phyloP scores from a whole-genome alignment of 1,284 basidiomycete genomes.

The Phlebopus sp. region DNA sequence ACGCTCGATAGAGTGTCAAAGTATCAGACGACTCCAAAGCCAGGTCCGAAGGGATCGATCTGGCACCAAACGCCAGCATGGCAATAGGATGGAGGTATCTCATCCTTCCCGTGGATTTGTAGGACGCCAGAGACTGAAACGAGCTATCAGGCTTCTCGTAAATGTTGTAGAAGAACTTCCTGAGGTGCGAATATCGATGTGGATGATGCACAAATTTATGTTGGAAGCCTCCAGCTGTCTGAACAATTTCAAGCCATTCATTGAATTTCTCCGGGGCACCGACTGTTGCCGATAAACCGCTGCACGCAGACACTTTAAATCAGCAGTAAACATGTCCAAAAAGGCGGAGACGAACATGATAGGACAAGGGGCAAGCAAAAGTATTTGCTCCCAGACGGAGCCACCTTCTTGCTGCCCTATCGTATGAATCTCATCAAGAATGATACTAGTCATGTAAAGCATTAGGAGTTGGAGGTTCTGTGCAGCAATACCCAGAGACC shows the following conservation, averaged over 20 bases:
- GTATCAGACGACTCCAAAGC: slow-evolving; percentile 59
- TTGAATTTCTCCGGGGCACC: slow-evolving; percentile 65
- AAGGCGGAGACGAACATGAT: slow-evolving; percentile 50
- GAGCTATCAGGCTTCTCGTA: slow-evolving; percentile 11
- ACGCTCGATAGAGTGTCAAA: slow-evolving; percentile 47
- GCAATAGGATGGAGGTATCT: slow-evolving; percentile 61
- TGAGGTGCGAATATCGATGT: slow-evolving; percentile 68
- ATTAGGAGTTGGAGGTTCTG: background rate
- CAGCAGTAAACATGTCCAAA: background rate
- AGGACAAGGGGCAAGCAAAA: slow-evolving; percentile 63
- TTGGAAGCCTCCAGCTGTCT: slow-evolving; percentile 52
- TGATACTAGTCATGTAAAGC: slow-evolving; percentile 43
- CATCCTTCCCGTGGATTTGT: slow-evolving; percentile 38
- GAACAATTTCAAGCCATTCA: slow-evolving; percentile 59
- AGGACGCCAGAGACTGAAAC: slow-evolving; percentile 40
- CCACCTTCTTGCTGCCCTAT: slow-evolving; percentile 69
- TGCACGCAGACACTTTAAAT: slow-evolving; percentile 21
- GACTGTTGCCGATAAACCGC: slow-evolving; percentile 69
- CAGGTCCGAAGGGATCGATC: slow-evolving; percentile 56
- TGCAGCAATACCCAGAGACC: slow-evolving; percentile 4
- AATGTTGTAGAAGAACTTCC: slow-evolving; percentile 59
- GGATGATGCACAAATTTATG: slow-evolving; percentile 61
- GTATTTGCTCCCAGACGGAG: slow-evolving; percentile 68
- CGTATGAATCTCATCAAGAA: slow-evolving; percentile 71
- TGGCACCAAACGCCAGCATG: slow-evolving; percentile 48